Base-by-base conservation (phyloP, 2,329 filamentous ascomycete species). In the Epichloe coenophiala region DNA sequence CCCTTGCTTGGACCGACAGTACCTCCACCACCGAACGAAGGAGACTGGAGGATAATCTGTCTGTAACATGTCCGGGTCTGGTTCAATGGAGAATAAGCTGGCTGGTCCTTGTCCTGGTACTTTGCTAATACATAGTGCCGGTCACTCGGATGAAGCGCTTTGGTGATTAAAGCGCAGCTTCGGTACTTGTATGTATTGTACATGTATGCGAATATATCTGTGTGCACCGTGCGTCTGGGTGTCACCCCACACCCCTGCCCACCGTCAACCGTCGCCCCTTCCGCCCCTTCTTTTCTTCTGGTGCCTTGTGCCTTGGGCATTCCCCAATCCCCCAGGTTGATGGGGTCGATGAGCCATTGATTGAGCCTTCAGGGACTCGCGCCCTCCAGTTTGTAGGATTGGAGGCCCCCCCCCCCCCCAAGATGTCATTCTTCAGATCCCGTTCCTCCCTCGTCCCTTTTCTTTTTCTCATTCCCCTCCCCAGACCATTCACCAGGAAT, bases 281-380 rank as follows among this genome's bases (percentile, higher is more conserved):
- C 38, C 40, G 21, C 47, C 47, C 48, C 48, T 46, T 31, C 38
- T 47, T 47, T 31, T 46, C n/a, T n/a, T n/a, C 36, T 47, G 45
- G 12, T 39, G 36, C 21, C 19, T 17, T 11, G 45, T 31, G 21
- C 44, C 19, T 47, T 13, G 35, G 11, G 44, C 43, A 45, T 50
- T 50, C n/a, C n/a, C n/a, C n/a, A n/a, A n/a, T n/a, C n/a, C 47
- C 47, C 41, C 47, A 44, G 41, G 47, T 38, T 48, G 36, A 40
- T 44, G 45, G 33, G n/a, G 17, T n/a, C n/a, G n/a, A n/a, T n/a
- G n/a, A n/a, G n/a, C n/a, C n/a, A n/a, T n/a, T n/a, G n/a, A n/a
- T n/a, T n/a, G n/a, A n/a, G 44, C 46, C 49, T 47, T 38, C 48
- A 27, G 48, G 41, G 41, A 45, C 48, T 31, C 45, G 9, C 40